These are phyloP conservation scores for Paecilomyces sp. DNA, from an alignment of 2,329 filamentous ascomycete genomes.

Conservation along the genomic window DNA sequence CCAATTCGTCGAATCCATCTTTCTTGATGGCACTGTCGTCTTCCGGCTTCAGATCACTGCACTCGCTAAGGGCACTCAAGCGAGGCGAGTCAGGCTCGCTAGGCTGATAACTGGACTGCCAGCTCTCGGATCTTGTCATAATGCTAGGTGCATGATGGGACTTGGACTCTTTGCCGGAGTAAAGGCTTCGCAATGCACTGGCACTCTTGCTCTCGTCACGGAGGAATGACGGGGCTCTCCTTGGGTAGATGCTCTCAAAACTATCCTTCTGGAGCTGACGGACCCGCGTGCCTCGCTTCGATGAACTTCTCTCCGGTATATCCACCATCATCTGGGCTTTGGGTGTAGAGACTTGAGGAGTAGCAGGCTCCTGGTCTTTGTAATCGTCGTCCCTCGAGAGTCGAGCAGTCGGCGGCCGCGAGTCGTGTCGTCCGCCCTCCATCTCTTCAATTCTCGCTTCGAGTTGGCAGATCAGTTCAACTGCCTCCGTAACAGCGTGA, in stretches of 20 bases:
- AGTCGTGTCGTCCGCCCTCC: conserved; percentile 12
- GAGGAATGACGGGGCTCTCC: conserved; percentile 34
- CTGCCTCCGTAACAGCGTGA: conserved; percentile 35
- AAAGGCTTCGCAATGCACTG: conserved; percentile 33
- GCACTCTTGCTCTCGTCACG: conserved; percentile 28
- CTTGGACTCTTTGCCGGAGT: conserved; percentile 20
- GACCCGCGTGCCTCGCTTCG: conserved; percentile 18
- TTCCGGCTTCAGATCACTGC: conserved; percentile 32
- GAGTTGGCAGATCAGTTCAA: conserved; percentile 36
- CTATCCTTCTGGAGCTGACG: conserved; percentile 7
- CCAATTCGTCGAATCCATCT: conserved; percentile 7
- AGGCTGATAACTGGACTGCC: conserved; percentile 26
- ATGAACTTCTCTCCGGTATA: conserved; percentile 34
- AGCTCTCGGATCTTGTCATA: conserved; percentile 28
- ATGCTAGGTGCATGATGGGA: conserved; percentile 19
- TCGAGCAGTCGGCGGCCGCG: conserved; percentile 18
- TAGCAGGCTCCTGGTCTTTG: conserved; percentile 1
- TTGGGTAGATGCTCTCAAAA: conserved; percentile 11
- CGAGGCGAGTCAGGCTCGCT: conserved; percentile 31
- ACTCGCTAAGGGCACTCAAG: conserved; percentile 38
- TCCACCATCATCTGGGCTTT: conserved; percentile 20
- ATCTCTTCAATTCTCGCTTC: conserved; percentile 33
- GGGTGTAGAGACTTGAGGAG: conserved; percentile 18
- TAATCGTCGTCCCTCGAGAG: conserved; percentile 18
- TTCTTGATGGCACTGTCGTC: conserved; percentile 11